Evolutionary conservation across 495 filamentous ascomycete genomes (phyloP), one percentile per base, ranked within the genome.

Genomic region (Trichoderma reesei): DNA sequence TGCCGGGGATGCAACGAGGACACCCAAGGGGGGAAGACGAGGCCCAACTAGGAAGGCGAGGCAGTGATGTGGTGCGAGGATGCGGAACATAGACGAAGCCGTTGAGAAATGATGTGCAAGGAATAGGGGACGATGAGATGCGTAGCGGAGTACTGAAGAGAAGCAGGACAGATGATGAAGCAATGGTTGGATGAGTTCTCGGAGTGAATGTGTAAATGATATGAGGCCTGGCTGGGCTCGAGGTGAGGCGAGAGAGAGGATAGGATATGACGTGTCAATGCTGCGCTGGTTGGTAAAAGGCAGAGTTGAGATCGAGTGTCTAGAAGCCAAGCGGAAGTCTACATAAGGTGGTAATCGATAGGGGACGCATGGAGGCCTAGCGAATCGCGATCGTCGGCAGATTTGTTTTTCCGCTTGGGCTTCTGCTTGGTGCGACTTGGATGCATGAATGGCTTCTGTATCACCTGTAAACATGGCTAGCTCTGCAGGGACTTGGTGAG

Each of bases 11-110:
- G 42, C 42, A 46, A 46, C 42, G 42, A 46, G 11, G 16, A 46
- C 16, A 46, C 42, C 7, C 42, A 31, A 31, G 51, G 51, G 51
- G 16, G 51, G 31, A 33, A 56, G 51, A 56, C 51, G 51, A 56
- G 31, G 51, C 51, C 51, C 51, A 56, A 56, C 51, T 56, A 56
- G 51, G 51, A 56, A 56, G 51, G 51, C 51, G 51, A 56, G 51
- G 20, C 20, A 56, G 51, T 56, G 51, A 56, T 56, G 26, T 34
- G 51, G 31, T 56, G 51, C 51, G 51, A 56, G 31, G 51, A 56
- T 56, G 10, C 26, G 31, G 51, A 56, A 56, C 34, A 34, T 5
- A 3, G 18, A 34, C n/a, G 3, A 56, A 33, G 18, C 1, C 11
- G 18, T 10, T n/a, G 18, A 56, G 34, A 13, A 34, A 48, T 48